These are phyloP conservation scores for Centella asiatica DNA, from an alignment of 129 eudicot species.

Conservation along the genomic window DNA sequence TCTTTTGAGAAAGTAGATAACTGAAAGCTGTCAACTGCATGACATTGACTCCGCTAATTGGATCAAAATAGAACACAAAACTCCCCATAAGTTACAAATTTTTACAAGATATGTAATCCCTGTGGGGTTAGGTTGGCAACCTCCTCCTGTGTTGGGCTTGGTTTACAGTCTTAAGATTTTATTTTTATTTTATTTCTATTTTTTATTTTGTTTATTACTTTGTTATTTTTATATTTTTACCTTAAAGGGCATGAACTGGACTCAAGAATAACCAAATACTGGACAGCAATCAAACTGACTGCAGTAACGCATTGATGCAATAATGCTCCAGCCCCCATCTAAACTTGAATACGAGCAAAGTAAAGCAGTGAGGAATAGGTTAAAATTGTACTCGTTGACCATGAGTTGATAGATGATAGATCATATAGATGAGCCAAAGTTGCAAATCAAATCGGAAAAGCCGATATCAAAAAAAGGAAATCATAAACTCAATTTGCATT, in stretches of 20 bases:
- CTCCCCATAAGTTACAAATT: not conserved
- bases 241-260: not conserved
- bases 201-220: too few relatives aligned
- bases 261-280: not conserved
- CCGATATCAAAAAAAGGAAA: not conserved
- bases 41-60: not conserved
- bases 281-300: not conserved
- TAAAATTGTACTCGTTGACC: not conserved
- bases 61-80: not conserved
- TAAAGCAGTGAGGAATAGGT: not conserved
- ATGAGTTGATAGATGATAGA: not conserved
- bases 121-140: not conserved
- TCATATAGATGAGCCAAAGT: not conserved
- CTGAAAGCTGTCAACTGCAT: not conserved
- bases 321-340: not conserved
- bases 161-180: too few relatives aligned
- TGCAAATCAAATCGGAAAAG: not conserved
- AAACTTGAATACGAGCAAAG: not conserved
- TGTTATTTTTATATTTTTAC: too few relatives aligned
- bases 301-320: not conserved
- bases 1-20: constrained; percentile 2
- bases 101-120: not conserved
- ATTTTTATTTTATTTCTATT: too few relatives aligned
- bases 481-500: not conserved
- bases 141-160: too few relatives aligned